Base-by-base conservation (phyloP, 1,284 basidiomycete species). In the Austroboletus sp. region DNA sequence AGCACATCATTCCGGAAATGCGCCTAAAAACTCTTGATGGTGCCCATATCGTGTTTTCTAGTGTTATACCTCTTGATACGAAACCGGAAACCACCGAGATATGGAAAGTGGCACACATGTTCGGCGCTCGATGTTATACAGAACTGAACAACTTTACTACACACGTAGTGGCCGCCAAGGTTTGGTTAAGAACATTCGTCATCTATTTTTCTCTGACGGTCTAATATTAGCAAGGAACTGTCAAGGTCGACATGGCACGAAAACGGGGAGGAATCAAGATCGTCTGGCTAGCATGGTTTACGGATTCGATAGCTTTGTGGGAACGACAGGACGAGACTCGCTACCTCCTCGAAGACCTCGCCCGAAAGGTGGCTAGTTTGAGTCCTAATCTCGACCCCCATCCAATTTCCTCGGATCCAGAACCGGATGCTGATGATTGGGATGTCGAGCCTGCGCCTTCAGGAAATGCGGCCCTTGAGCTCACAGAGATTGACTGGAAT, bases 111-210 rank as follows among this genome's bases (percentile, higher is more conserved):
- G 91, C 95, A 4, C 74, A 78, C 40, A 82, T 87, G 63, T 98
- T 96, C 58, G 95, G 95, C 13, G 95, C 95, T 0, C 71, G 69
- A 32, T 92, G 89, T 63, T 75, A 81, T 31, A 78, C 76, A 13
- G 80, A 87, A 45, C 64, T 97, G 19, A 75, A 73, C 2, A 65
- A 67, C n/a, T 67, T 75, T 0, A 77, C 89, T 15, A 98, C 95
- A 0, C 95, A 98, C 58, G 82, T 98, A 29, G 89, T 98, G 21
- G 87, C 92, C 12, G 87, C 86, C 3, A 88, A 89, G 72, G 83
- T 87, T 45, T 48, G 70, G 61, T 40, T 44, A 15, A 30, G 41
- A 45, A 42, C 25, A 38, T 34, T 34, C 19, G 1, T 40, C 26
- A 21, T 30, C 15, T 44, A 29, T 43, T 49, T 41, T 33, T 32